Conservation (phyloP, 129 eudicot genomes). For the Flaveria brownii region DNA sequence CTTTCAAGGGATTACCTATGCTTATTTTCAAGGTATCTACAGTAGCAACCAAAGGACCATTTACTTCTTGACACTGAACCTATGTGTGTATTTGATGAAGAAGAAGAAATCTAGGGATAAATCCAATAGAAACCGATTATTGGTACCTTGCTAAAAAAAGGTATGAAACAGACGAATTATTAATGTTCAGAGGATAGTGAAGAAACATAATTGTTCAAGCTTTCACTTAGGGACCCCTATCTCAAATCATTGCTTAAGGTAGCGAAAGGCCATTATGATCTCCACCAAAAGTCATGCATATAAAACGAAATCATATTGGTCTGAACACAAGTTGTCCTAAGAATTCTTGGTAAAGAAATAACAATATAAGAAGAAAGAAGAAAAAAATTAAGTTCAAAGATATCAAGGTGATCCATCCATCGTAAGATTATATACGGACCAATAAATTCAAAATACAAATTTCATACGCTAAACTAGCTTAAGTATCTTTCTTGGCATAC, state of each 20-base stretch:
- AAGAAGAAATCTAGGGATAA: not conserved
- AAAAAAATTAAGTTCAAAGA: not conserved
- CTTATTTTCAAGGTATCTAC: not conserved
- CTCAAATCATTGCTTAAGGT: not conserved
- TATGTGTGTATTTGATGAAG: slow-evolving; percentile 8
- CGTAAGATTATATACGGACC: not conserved
- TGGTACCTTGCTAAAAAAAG: not conserved
- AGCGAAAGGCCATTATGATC: not conserved
- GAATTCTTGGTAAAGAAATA: too few species aligned
- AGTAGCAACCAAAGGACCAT: not conserved
- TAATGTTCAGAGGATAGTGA: not conserved
- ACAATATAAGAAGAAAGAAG: not conserved
- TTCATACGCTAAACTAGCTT: slow-evolving; percentile 11
- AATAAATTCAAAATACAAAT: not conserved
- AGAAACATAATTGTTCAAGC: not conserved
- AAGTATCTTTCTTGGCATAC: not conserved
- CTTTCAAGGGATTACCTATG: not conserved
- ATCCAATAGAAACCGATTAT: not conserved
- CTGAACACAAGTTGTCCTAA: slow-evolving; percentile 17
- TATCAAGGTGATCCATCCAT: not conserved
- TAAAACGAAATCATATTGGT: not conserved
- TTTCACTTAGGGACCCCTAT: not conserved
- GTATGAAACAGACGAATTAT: not conserved
- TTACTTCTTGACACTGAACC: not conserved
- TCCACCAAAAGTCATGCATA: slow-evolving; percentile 2